A percentile compares a stretch with the other conserved stretches of the same genome.
Evolutionary conservation across 2,329 filamentous ascomycete species (phyloP).

Genomic region (Diaporthe helianthi): DNA sequence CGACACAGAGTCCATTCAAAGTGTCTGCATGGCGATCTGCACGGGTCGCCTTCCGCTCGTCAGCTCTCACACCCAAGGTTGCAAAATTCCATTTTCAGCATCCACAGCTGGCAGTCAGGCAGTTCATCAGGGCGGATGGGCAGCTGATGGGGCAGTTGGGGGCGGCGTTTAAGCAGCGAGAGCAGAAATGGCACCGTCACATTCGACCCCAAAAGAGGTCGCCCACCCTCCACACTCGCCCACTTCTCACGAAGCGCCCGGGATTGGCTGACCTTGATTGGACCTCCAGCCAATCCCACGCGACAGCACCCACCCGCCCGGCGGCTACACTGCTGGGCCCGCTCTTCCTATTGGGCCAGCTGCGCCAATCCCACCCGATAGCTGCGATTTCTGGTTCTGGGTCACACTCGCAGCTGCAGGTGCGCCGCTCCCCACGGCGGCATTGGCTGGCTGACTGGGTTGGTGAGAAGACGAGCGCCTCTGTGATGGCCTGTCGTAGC

Average conservation of each 20-base stretch:
- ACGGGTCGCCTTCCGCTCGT: background rate
- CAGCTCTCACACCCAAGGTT: conserved; percentile 3
- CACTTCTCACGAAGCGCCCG: conserved; percentile 14
- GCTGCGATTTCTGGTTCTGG: conserved; percentile 24
- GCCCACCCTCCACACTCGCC: background rate
- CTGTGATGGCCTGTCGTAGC: conserved; percentile 15
- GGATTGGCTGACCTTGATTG: conserved; percentile 29
- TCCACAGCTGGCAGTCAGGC: background rate
- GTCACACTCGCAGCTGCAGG: conserved; percentile 32
- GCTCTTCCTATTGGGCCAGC: conserved; percentile 39
- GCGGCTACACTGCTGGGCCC: conserved; percentile 39
- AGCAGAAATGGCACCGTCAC: background rate
- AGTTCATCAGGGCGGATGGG: too few relatives aligned
- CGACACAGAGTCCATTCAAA: background rate
- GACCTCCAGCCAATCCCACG: conserved; percentile 34
- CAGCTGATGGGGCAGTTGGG: too few relatives aligned
- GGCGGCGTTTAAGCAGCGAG: background rate
- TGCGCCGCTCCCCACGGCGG: conserved; percentile 28
- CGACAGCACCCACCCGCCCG: conserved; percentile 32
- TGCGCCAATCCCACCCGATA: conserved; percentile 35
- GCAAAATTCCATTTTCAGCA: background rate
- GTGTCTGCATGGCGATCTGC: conserved; percentile 5
- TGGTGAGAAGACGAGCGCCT: conserved; percentile 16
- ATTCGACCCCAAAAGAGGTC: background rate
- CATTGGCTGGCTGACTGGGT: conserved; percentile 24